Evolutionary conservation across 2,329 filamentous ascomycete species (phyloP), one percentile per base, ranked within the genome.

Genomic region (Epichloe sp.): DNA sequence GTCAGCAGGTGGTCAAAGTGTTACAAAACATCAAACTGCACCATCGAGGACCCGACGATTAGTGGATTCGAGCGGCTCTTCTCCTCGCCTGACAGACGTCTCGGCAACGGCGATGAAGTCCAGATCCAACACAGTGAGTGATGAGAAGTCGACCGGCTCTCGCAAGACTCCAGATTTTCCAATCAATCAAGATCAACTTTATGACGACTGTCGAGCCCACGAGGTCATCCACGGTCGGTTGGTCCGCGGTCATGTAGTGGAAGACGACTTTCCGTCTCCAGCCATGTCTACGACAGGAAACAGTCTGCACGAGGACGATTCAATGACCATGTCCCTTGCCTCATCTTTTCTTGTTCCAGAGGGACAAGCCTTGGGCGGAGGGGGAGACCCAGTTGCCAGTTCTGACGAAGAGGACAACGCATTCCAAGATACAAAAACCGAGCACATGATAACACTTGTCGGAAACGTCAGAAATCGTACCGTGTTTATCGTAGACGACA

Each of bases 401-500:
- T 90, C 87, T 12, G 93, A 95, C 57, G 91, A 96, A 55, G 93
- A 97, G 67, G 93, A 98, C 61, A 88, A 94, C 58, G 82, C 83
- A n/a, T 80, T 91, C 49, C 80, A 85, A 60, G 82, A 91, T 58
- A 81, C 85, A 11, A 83, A 85, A 54, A 75, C 91, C 21, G 93
- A 98, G 71, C 89, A 90, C 63, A 95, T 91, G 73, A 94, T 98
- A 60, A 98, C 93, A 0, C 76, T 98, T n/a, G 93, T 98, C 14
- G 93, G 93, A 54, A 88, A 97, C 61, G 93, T 98, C 54, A 85
- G 83, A 63, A 82, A 88, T 63, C 82, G 88, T 53, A 84, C 88
- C 0, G 93, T 97, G 50, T 85, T 98, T 64, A 89, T 98, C 54
- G 86, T 98, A 47, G 93, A 98, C 65, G 93, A 98, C 66, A 97